These are phyloP conservation scores for Zygosaccharomyces pseudorouxii DNA, from an alignment of 805 yeast species.

Conservation along the genomic window DNA sequence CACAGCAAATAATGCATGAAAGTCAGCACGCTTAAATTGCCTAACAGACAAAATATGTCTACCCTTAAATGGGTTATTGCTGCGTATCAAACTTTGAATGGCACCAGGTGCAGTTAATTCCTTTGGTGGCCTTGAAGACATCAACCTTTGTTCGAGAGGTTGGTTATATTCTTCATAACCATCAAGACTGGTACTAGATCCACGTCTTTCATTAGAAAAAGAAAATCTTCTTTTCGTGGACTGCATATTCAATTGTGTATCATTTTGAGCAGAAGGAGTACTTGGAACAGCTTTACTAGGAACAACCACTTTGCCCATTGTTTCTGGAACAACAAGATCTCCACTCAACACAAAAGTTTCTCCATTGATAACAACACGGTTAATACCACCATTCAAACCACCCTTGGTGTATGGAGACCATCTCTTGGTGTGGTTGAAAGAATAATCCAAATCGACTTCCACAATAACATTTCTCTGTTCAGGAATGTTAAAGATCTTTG, in stretches of 20 bases:
- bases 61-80: slow-evolving; percentile 85
- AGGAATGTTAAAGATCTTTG: slow-evolving; percentile 74
- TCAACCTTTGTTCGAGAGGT: slow-evolving; percentile 45
- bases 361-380: slow-evolving; percentile 75
- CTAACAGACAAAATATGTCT: slow-evolving; percentile 83
- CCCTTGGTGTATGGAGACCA: slow-evolving; percentile 56
- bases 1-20: slow-evolving; percentile 89
- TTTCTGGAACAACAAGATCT: slow-evolving; percentile 52
- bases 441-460: slow-evolving; percentile 72
- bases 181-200: slow-evolving; percentile 37
- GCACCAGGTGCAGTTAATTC: slow-evolving; percentile 76
- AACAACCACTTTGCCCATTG: slow-evolving; percentile 56
- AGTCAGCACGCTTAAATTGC: slow-evolving; percentile 79
- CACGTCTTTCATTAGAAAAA: slow-evolving; percentile 45
- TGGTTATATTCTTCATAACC: slow-evolving; percentile 56
- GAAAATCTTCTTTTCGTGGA: slow-evolving; percentile 43
- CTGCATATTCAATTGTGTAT: slow-evolving; percentile 37
- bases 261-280: slow-evolving; percentile 30
- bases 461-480: slow-evolving; percentile 67
- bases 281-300: slow-evolving; percentile 41
- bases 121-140: slow-evolving; percentile 67
- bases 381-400: slow-evolving; percentile 73
- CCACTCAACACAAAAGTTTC: slow-evolving; percentile 86
- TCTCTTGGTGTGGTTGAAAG: slow-evolving; percentile 43
- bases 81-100: slow-evolving; percentile 67